phyloP scores from a whole-genome alignment of 495 filamentous ascomycete species.

The Lasiosphaeria ovina region DNA sequence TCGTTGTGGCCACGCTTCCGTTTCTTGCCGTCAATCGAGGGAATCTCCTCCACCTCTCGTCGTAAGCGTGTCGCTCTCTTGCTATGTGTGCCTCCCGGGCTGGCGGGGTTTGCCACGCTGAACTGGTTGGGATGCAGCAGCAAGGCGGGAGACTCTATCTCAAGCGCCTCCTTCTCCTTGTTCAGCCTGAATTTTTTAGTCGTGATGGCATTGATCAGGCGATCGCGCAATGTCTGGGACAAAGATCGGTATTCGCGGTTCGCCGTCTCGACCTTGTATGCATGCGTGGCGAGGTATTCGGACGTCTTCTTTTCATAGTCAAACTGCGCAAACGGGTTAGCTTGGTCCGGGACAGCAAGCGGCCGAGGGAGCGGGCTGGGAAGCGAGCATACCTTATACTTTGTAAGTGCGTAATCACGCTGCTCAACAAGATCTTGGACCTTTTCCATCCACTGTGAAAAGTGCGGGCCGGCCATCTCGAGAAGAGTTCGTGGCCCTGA shows the following conservation, averaged over 20 bases:
- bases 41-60: constrained; percentile 74
- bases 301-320: constrained; percentile 54
- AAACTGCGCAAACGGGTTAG: constrained; percentile 38
- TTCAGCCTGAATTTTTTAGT: constrained; percentile 72
- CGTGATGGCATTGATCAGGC: constrained; percentile 73
- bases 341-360: not conserved
- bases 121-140: constrained; percentile 92
- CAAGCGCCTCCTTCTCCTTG: constrained; percentile 83
- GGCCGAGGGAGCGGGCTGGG: constrained; percentile 5
- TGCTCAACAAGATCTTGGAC: constrained; percentile 83
- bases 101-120: constrained; percentile 73
- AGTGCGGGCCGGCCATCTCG: constrained; percentile 73
- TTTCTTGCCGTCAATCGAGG: constrained; percentile 66
- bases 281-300: constrained; percentile 52
- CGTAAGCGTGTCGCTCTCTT: constrained; percentile 81
- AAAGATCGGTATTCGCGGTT: constrained; percentile 77
- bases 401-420: constrained; percentile 73
- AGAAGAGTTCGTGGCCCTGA: constrained; percentile 45
- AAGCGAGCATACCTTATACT: constrained; percentile 62
- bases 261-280: constrained; percentile 69
- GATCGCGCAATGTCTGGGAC: constrained; percentile 75
- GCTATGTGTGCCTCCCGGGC: constrained; percentile 75
- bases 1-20: constrained; percentile 77
- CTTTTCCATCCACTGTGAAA: constrained; percentile 75
- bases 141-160: constrained; percentile 86